Conservation (phyloP, 805 yeast species). For the Metschnikowia matae region DNA sequence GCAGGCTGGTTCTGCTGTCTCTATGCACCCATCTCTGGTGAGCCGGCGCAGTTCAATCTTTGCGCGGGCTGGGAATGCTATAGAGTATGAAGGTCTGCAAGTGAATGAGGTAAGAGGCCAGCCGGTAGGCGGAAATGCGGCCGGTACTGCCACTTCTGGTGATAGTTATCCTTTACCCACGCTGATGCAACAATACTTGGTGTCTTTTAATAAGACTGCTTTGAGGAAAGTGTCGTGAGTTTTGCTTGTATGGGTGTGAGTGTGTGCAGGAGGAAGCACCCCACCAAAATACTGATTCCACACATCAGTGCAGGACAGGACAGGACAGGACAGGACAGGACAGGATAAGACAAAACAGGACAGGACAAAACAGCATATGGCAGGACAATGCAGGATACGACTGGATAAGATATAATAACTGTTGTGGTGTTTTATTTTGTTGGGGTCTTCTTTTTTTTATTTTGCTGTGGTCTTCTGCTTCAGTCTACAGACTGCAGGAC, state of each 20-base stretch:
- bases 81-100: constrained; percentile 3
- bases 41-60: neutral
- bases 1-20: constrained; percentile 1
- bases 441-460: too few species aligned
- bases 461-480: too few species aligned
- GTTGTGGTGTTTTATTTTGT: too few species aligned
- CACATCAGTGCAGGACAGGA: too few species aligned
- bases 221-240: neutral
- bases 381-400: too few species aligned
- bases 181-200: constrained; percentile 13
- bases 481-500: too few species aligned
- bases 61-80: neutral
- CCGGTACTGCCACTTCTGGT: neutral
- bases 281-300: too few species aligned
- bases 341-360: too few species aligned
- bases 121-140: neutral
- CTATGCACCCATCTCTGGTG: neutral
- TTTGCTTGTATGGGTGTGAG: neutral
- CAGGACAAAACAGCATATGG: too few species aligned
- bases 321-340: too few species aligned
- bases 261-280: neutral
- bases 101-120: neutral
- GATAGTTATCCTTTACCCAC: constrained; percentile 6
- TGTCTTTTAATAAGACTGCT: constrained; percentile 1
- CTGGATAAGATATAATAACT: too few species aligned